Base-by-base conservation (phyloP, 2,329 filamentous ascomycete species). In the Alternaria viburni region DNA sequence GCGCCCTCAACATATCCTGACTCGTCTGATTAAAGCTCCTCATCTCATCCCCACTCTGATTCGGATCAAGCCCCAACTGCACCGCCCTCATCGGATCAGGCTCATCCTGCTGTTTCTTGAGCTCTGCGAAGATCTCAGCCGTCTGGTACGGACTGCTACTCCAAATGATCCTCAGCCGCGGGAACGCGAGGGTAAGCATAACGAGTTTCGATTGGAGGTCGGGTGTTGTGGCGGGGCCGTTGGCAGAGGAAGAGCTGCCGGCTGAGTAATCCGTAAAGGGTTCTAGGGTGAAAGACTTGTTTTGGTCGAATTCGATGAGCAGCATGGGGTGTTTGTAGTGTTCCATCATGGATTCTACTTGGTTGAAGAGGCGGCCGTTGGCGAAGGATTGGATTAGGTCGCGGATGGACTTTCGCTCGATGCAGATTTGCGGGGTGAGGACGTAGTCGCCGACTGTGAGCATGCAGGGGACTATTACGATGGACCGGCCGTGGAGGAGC, bases 381-480 rank as follows among this genome's bases (percentile, higher is more conserved):
- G 91, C 90, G 82, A 99, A 93, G 1, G 93, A 97, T 59, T 90
- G 90, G 80, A 98, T 95, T 49, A 99, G 83, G 82, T 99, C 96
- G 74, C 89, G 90, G 74, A 99, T 87, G 25, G 92, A 96, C 82
- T 99, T 99, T 51, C 96, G 92, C 83, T 99, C 96, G 30, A 99
- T 88, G 80, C 93, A 97, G 69, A 98, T 96, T 69, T 89, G 88
- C 1, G 95, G 95, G 1, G 93, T 96, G 45, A 99, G 86, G 65
- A 99, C 90, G 80, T 99, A 99, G 82, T 99, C 96, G 67, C 93
- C 96, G 0, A 99, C 95, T 1, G 95, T 99, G 63, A 99, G 84
- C 88, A 97, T 96, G 81, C 95, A 97, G 2, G 96, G 96, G 0
- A 98, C 90, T 46, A 98, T 89, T 32, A 93, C 85, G 84, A 97